Evolutionary conservation across 495 filamentous ascomycete species (phyloP).

Genomic region (Annulohypoxylon stygium): DNA sequence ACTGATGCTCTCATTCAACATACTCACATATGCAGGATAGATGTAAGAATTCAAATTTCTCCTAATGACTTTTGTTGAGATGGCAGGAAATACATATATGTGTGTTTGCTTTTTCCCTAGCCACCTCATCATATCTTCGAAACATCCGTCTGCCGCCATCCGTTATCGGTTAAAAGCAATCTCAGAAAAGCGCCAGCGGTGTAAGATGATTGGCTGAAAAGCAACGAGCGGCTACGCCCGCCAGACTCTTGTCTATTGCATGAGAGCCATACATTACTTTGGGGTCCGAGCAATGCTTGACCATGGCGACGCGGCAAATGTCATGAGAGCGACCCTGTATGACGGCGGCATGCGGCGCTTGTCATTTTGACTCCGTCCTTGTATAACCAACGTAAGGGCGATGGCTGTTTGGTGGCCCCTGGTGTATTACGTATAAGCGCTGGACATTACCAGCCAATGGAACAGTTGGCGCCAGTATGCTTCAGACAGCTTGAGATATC

Average conservation of each 20-base stretch:
- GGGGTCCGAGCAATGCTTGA: background rate
- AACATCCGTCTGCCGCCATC: slow-evolving; percentile 10
- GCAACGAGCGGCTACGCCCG: slow-evolving; percentile 21
- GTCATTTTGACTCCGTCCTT: slow-evolving; percentile 12
- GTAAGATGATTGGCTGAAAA: slow-evolving; percentile 45
- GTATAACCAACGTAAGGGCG: slow-evolving; percentile 18
- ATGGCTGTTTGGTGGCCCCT: background rate
- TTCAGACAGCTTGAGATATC: slow-evolving; percentile 19
- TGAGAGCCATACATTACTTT: slow-evolving; percentile 18
- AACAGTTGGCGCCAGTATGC: slow-evolving; percentile 33
- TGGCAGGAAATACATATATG: background rate
- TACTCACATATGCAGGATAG: too few relatives aligned
- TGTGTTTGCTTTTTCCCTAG: background rate
- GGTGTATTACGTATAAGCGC: slow-evolving; percentile 29
- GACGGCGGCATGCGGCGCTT: background rate
- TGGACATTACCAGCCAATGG: slow-evolving; percentile 26
- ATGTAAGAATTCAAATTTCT: background rate
- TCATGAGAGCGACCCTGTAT: background rate
- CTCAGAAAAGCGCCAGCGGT: slow-evolving; percentile 28
- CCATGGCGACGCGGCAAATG: slow-evolving; percentile 11
- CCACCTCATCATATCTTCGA: background rate
- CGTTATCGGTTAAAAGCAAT: slow-evolving; percentile 22
- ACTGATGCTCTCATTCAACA: background rate
- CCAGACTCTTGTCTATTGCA: background rate
- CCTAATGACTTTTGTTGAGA: background rate